Percentiles rank a stretch among this genome's conserved stretches.
Conservation (phyloP, 2,329 filamentous ascomycete species). For the Ascochyta lentis region DNA sequence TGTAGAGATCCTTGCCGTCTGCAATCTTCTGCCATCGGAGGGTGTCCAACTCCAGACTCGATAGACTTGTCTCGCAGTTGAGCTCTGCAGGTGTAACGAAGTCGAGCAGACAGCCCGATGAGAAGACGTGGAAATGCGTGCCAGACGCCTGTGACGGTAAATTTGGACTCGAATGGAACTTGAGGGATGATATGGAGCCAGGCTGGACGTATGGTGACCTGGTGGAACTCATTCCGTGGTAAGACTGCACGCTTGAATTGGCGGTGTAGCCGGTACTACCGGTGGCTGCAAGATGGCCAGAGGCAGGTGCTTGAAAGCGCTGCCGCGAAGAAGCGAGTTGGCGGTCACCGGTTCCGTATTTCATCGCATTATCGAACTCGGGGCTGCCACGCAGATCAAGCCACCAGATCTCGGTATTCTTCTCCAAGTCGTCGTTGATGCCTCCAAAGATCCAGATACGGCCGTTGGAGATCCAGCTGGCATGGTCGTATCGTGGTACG, state of each 20-base stretch:
- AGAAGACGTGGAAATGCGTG: slow-evolving; percentile 94
- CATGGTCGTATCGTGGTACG: slow-evolving; percentile 92
- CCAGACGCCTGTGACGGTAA: slow-evolving; percentile 89
- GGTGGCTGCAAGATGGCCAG: slow-evolving; percentile 44
- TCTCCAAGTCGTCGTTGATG: slow-evolving; percentile 94
- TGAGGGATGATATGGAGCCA: slow-evolving; percentile 86
- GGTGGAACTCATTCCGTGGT: slow-evolving; percentile 51
- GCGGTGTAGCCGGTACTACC: slow-evolving; percentile 70
- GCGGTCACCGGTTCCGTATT: slow-evolving; percentile 61
- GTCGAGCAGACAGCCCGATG: slow-evolving; percentile 89
- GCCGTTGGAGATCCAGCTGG: slow-evolving; percentile 90
- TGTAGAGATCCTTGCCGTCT: slow-evolving; percentile 92
- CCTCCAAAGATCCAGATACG: slow-evolving; percentile 97
- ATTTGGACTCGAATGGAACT: slow-evolving; percentile 85
- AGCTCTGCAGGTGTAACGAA: slow-evolving; percentile 92
- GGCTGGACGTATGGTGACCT: slow-evolving; percentile 66
- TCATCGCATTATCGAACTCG: slow-evolving; percentile 75
- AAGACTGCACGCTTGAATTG: slow-evolving; percentile 68
- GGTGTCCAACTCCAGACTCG: slow-evolving; percentile 83
- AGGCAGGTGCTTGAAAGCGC: slow-evolving; percentile 37
- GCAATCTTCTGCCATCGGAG: slow-evolving; percentile 94
- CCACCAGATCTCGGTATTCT: slow-evolving; percentile 96
- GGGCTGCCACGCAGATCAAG: slow-evolving; percentile 90
- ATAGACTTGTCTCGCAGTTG: slow-evolving; percentile 89
- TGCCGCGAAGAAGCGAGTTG: slow-evolving; percentile 42